These are phyloP conservation scores for Reutealis trisperma DNA, from an alignment of 345 rosid species.

Conservation along the genomic window DNA sequence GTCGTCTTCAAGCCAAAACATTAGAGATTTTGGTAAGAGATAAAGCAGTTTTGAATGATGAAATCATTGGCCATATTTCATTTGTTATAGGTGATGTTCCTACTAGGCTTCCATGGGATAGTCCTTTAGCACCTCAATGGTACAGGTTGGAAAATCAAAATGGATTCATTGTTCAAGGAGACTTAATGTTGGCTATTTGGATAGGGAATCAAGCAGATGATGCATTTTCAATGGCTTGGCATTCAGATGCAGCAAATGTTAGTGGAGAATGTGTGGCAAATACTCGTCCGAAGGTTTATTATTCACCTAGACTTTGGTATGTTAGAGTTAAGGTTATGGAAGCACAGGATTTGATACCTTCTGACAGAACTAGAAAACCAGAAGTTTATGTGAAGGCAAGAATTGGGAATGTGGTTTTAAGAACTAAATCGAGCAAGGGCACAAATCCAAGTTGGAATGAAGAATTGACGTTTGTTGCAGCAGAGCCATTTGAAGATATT, in stretches of 20 bases:
- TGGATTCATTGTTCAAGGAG: conserved; percentile 31
- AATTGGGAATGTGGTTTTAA: conserved; percentile 35
- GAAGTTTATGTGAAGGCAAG: conserved; percentile 42
- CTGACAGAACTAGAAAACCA: conserved; percentile 26
- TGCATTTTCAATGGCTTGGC: conserved; percentile 46
- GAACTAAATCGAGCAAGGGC: conserved; percentile 27
- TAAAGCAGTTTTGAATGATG: conserved; percentile 22
- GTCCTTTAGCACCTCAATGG: conserved; percentile 50
- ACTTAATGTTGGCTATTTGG: conserved; percentile 49
- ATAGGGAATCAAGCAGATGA: conserved; percentile 50
- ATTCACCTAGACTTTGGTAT: conserved; percentile 48
- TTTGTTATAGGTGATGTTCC: conserved; percentile 37
- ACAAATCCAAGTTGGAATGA: conserved; percentile 48
- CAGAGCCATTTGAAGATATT: conserved; percentile 55
- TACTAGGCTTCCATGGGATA: conserved; percentile 37
- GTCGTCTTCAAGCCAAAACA: neutral
- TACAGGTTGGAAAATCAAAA: conserved; percentile 34
- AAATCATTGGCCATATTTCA: conserved; percentile 34
- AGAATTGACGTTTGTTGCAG: conserved; percentile 55
- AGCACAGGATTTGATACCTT: conserved; percentile 49
- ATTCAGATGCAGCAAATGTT: conserved; percentile 40
- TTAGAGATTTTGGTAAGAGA: conserved; percentile 42
- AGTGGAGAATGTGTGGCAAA: conserved; percentile 27
- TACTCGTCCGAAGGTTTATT: conserved; percentile 42
- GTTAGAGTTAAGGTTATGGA: conserved; percentile 40